Evolutionary conservation across 1,139 yeast species (phyloP), one percentile per base, ranked within the genome.

Genomic region (Nakaseomyces bracarensis): DNA sequence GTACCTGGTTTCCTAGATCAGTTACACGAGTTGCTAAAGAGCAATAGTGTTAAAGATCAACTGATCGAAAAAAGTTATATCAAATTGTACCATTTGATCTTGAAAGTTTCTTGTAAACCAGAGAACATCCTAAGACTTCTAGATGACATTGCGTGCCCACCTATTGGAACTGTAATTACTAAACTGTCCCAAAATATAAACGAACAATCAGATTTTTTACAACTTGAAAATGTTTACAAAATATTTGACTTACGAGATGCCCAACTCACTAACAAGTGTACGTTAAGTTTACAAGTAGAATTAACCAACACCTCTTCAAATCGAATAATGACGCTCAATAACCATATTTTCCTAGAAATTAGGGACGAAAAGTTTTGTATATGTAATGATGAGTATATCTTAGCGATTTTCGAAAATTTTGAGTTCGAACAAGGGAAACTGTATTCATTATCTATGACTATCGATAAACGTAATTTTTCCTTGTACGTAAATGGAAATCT

Each of bases 331-430:
- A 50, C 58, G 1, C 31, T 60, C 2, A 57, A 51, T 6, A 42
- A 43, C 5, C 46, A 50, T 27, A 25, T 52, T 7, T 57, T 48
- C 40, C 22, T 60, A 15, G 64, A 58, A 37, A 46, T 60, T 8
- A 54, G 48, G 38, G 59, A 56, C 22, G 49, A 52, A 2, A 51
- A 49, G 11, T 46, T 58, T 18, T 52, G 55, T 41, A 33, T 58
- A 4, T 51, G 61, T 2, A 54, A 57, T 28, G 58, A 58, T 42
- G 60, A 56, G 28, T 57, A 45, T 30, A 48, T 53, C 4, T 37
- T 57, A 6, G 62, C 54, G 1, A 25, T 56, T 11, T 57, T 57
- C 36, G 55, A 57, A n/a, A 49, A 44, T 8, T 54, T 50, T 19
- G 57, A 53, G 13, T 55, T 60, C 41, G 52, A 51, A 19, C 37